Percentiles rank a stretch among this genome's conserved stretches.
Conservation (phyloP, 1,139 yeast species). For the Dujonia santamariae region DNA sequence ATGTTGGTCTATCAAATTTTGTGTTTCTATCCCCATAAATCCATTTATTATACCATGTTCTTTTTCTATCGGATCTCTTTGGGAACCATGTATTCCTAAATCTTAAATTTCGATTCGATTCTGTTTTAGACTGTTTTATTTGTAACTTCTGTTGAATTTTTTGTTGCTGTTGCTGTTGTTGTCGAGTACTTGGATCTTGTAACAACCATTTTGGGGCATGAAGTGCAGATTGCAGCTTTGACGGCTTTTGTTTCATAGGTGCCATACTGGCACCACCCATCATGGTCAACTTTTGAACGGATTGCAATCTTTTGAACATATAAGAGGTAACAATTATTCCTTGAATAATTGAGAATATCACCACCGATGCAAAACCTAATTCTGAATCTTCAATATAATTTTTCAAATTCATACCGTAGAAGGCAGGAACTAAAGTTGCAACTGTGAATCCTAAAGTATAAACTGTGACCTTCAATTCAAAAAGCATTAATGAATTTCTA, state of each 20-base stretch:
- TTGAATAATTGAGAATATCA: constrained; percentile 45
- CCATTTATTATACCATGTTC: constrained; percentile 15
- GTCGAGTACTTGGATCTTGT: too few relatives aligned
- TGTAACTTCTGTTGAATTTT: constrained; percentile 1
- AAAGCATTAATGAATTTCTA: constrained; percentile 88
- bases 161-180: too few relatives aligned
- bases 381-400: constrained; percentile 81
- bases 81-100: constrained; percentile 1
- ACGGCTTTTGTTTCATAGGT: constrained; percentile 1
- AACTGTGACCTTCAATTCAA: constrained; percentile 80
- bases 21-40: constrained; percentile 29
- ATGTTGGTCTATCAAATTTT: constrained; percentile 34
- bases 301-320: constrained; percentile 48
- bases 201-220: background rate
- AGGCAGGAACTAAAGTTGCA: constrained; percentile 60
- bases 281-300: constrained; percentile 67
- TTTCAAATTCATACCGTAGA: constrained; percentile 94
- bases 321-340: constrained; percentile 41
- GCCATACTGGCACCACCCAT: constrained; percentile 27
- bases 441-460: constrained; percentile 83
- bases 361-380: constrained; percentile 62
- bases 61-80: too few relatives aligned
- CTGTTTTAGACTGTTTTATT: too few relatives aligned
- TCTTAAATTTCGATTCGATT: constrained; percentile 1
- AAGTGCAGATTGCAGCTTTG: constrained; percentile 2